phyloP scores from a whole-genome alignment of 75 land plant species.

The Picea sitchensis region DNA sequence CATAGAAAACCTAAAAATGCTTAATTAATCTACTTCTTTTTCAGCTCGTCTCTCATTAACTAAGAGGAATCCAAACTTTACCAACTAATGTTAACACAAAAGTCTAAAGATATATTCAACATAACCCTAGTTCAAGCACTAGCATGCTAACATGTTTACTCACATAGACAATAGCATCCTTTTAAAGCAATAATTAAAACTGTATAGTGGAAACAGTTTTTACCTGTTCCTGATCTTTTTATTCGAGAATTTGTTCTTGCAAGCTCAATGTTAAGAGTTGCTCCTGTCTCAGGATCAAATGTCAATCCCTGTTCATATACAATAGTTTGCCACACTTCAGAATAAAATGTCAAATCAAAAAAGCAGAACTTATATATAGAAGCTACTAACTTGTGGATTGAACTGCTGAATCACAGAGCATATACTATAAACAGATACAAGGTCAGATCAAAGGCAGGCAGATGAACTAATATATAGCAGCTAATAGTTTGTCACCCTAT shows the following conservation, averaged over 20 bases:
- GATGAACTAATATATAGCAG: not conserved
- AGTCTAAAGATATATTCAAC: not conserved
- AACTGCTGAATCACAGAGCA: not conserved
- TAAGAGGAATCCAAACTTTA: not conserved
- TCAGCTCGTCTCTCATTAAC: not conserved
- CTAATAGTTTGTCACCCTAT: not conserved
- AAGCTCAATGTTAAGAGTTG: conserved; percentile 48
- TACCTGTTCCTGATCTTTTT: conserved; percentile 32
- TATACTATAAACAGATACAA: not conserved
- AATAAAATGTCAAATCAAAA: not conserved
- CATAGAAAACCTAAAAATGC: not conserved
- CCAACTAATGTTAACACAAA: not conserved
- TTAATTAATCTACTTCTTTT: not conserved
- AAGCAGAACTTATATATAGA: not conserved
- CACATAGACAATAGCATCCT: not conserved
- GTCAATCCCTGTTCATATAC: conserved; percentile 35
- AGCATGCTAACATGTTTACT: not conserved
- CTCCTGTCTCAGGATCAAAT: conserved; percentile 57
- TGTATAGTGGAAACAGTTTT: not conserved
- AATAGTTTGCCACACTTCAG: not conserved
- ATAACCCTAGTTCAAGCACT: not conserved
- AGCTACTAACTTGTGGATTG: not conserved
- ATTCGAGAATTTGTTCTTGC: conserved; percentile 65
- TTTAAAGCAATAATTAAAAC: not conserved
- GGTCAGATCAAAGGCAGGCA: not conserved